Evolutionary conservation across 192 early-diverging fungal species (phyloP).

Genomic region (Linnemannia exigua): DNA sequence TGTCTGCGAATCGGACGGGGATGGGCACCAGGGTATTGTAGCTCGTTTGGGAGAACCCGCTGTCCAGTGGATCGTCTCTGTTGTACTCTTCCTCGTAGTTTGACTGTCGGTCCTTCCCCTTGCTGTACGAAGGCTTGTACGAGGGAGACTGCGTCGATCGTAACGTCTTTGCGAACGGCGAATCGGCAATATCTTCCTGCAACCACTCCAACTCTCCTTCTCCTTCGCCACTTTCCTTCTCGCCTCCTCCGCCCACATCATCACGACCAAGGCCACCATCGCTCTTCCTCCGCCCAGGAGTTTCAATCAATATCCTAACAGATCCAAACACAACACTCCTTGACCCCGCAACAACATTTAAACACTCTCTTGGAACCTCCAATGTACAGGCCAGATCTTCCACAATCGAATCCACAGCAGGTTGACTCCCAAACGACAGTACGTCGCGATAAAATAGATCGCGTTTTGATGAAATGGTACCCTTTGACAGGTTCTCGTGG

Average conservation of each 20-base stretch:
- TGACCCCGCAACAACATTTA: conserved; percentile 41
- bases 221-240: background rate
- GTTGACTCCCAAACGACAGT: conserved; percentile 29
- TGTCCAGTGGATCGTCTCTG: background rate
- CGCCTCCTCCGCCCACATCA: background rate
- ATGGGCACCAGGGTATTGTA: conserved; percentile 38
- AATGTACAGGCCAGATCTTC: conserved; percentile 48
- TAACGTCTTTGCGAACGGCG: background rate
- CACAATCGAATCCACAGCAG: conserved; percentile 25
- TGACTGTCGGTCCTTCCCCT: background rate
- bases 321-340: conserved; percentile 42
- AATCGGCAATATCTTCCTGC: background rate
- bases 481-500: conserved; percentile 26
- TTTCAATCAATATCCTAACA: conserved; percentile 12
- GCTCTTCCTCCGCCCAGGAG: background rate
- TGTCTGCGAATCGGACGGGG: conserved; percentile 20
- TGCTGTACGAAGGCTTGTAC: background rate
- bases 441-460: conserved; percentile 47
- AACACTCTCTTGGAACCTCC: conserved; percentile 21
- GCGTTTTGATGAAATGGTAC: conserved; percentile 19
- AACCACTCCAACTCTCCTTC: background rate
- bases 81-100: background rate
- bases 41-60: background rate
- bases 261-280: too few species aligned
- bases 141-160: background rate